Percentiles rank a stretch among this genome's conserved stretches.
phyloP scores from a whole-genome alignment of 2,329 filamentous ascomycete genomes.

The Fusarium algeriense region DNA sequence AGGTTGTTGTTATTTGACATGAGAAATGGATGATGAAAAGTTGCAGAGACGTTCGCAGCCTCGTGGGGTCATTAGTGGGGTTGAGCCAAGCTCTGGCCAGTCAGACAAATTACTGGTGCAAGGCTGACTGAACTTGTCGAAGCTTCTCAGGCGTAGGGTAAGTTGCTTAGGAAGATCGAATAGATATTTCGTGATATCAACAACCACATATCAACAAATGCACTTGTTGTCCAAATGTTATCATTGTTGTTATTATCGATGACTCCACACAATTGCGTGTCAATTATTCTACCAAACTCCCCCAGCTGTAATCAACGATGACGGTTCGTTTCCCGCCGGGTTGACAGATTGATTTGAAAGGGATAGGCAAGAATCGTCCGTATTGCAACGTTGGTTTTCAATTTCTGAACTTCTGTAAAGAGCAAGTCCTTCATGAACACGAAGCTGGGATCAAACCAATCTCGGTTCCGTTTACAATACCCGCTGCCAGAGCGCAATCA shows the following conservation, averaged over 20 bases:
- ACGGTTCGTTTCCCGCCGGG: not conserved
- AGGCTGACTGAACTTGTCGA: conserved; percentile 33
- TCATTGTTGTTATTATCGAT: not conserved
- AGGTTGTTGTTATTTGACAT: not conserved
- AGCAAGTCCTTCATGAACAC: not conserved
- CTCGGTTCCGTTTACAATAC: not conserved
- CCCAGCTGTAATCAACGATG: not conserved
- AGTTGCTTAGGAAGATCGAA: not conserved
- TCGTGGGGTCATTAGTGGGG: conserved; percentile 32
- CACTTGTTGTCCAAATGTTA: not conserved
- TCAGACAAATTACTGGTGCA: conserved; percentile 2
- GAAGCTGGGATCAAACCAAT: not conserved
- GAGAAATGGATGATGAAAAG: conserved; percentile 42
- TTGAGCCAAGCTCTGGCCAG: conserved; percentile 22
- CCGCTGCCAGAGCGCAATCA: not conserved
- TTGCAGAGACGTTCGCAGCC: conserved; percentile 45
- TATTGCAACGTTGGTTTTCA: not conserved
- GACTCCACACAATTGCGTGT: too few relatives aligned
- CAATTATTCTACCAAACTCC: not conserved
- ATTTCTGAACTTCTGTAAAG: not conserved
- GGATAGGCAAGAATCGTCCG: not conserved
- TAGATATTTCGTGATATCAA: not conserved
- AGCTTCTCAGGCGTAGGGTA: conserved; percentile 17
- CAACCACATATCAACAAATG: not conserved
- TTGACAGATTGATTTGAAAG: not conserved